Evolutionary conservation across 345 rosid genomes (phyloP).

Genomic region (Excoecaria cochinchinensis): DNA sequence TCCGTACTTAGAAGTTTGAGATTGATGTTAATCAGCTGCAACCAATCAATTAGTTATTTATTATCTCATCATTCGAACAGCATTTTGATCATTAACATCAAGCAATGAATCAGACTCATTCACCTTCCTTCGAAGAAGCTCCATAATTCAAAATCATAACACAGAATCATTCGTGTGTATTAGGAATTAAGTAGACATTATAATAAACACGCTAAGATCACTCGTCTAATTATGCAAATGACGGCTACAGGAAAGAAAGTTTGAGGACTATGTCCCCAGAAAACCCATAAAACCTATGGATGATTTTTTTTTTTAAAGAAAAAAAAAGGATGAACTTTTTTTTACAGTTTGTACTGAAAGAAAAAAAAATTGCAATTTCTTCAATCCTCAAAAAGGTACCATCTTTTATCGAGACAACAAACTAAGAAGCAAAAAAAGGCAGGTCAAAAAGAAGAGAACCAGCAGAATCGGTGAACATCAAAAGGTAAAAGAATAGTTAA

Average conservation of each 20-base stretch:
- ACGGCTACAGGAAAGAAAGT: background rate
- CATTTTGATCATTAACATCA: background rate
- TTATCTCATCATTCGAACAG: background rate
- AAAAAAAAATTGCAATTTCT: background rate
- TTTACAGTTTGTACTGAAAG: background rate
- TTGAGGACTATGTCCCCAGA: too few species aligned
- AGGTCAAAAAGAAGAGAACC: background rate
- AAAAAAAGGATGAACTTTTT: background rate
- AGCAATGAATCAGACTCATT: background rate
- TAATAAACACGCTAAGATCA: background rate
- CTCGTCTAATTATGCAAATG: background rate
- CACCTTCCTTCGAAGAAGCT: background rate
- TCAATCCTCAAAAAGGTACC: background rate
- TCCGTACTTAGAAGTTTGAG: background rate
- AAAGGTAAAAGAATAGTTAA: background rate
- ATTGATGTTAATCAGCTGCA: background rate
- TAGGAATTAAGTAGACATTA: background rate
- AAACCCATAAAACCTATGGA: background rate
- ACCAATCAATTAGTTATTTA: background rate
- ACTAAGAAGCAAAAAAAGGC: background rate
- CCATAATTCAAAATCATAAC: background rate
- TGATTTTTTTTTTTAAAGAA: too few species aligned
- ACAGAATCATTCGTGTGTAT: background rate
- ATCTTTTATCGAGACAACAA: conserved; percentile 1
- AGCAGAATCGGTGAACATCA: background rate